Conservation (phyloP, 2,329 filamentous ascomycete genomes). For the Simplicillium sp. region DNA sequence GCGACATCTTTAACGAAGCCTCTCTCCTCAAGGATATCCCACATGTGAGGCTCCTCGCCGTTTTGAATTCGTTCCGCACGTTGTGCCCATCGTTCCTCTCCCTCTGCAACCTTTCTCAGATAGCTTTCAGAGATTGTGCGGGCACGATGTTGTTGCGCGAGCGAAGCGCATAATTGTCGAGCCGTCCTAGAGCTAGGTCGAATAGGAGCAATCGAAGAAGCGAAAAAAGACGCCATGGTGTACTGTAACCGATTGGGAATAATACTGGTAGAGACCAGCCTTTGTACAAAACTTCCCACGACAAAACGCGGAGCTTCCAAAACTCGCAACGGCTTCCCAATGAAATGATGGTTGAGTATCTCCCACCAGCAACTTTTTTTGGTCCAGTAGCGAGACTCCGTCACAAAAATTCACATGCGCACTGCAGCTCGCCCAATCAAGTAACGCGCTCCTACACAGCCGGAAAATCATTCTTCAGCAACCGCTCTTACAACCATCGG, state of each 20-base stretch:
- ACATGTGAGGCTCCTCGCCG: constrained; percentile 43
- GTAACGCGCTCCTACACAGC: neutral
- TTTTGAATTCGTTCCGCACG: constrained; percentile 35
- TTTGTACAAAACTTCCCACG: too few species aligned
- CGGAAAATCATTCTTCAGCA: constrained; percentile 19
- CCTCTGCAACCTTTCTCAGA: constrained; percentile 31
- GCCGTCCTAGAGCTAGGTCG: constrained; percentile 12
- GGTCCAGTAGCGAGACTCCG: constrained; percentile 1
- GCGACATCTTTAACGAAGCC: constrained; percentile 67
- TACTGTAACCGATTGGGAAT: neutral
- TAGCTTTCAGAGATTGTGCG: constrained; percentile 31
- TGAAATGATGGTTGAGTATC: too few species aligned
- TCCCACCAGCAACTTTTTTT: too few species aligned
- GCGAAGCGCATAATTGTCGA: constrained; percentile 9
- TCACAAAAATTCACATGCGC: constrained; percentile 17
- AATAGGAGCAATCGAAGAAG: constrained; percentile 15
- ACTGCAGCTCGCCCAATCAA: constrained; percentile 17
- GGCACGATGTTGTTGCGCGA: constrained; percentile 14
- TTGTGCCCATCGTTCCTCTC: constrained; percentile 36
- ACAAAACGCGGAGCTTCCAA: too few species aligned
- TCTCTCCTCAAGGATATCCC: constrained; percentile 59
- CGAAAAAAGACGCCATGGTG: constrained; percentile 17
- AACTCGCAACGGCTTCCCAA: too few species aligned
- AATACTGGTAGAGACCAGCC: too few species aligned
- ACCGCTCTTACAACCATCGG: constrained; percentile 14